These are phyloP conservation scores for Fragilariopsis cylindrus DNA, from an alignment of 108 stramenopile species.

Conservation along the genomic window DNA sequence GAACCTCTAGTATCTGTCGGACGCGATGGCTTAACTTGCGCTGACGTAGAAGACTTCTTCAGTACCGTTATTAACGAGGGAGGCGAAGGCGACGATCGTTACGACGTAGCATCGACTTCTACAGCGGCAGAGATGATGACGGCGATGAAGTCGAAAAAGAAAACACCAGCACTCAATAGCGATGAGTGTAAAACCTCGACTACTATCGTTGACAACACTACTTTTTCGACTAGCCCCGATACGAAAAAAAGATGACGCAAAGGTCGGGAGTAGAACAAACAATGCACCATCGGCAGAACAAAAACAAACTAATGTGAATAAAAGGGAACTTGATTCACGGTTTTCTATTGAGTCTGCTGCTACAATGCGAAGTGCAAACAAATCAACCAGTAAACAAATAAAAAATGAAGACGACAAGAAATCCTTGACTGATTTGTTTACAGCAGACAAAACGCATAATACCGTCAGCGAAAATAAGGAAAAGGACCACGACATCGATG, in stretches of 20 bases:
- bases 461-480: background rate
- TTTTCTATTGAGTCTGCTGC: too few species aligned
- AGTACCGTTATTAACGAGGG: constrained; percentile 58
- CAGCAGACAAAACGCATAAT: background rate
- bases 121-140: constrained; percentile 4
- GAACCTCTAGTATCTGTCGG: constrained; percentile 64
- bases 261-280: too few species aligned
- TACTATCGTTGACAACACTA: too few species aligned
- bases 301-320: too few species aligned
- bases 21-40: constrained; percentile 72
- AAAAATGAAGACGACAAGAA: background rate
- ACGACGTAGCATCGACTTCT: constrained; percentile 5
- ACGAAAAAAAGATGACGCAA: too few species aligned
- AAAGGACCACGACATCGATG: background rate
- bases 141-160: background rate
- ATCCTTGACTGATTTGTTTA: background rate
- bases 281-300: too few species aligned
- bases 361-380: background rate
- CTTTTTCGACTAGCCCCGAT: too few species aligned
- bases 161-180: background rate
- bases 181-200: too few species aligned
- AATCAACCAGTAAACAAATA: background rate
- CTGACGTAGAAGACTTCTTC: constrained; percentile 81
- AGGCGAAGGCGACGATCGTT: constrained; percentile 32
- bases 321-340: too few species aligned